Evolutionary conservation across 1,139 yeast species (phyloP).

Genomic region (Hansenula lynferdii): DNA sequence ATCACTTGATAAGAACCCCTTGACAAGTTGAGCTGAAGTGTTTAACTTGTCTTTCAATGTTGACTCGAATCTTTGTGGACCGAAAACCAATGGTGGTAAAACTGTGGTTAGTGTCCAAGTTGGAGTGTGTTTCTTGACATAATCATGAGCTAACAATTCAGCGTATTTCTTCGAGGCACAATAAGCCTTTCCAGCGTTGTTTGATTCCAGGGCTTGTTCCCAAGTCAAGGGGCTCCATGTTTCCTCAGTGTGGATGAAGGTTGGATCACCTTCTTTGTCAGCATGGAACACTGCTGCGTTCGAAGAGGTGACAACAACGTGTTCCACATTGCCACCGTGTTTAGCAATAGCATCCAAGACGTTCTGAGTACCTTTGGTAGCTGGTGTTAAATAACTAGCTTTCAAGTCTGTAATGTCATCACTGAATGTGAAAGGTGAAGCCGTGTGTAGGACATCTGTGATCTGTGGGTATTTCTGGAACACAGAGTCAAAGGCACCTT

Average conservation of each 20-base stretch:
- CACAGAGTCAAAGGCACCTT: constrained; percentile 36
- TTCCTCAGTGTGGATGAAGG: constrained; percentile 31
- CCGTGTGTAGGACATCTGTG: constrained; percentile 37
- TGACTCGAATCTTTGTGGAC: constrained; percentile 33
- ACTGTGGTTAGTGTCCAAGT: constrained; percentile 35
- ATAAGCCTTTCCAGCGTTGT: background rate
- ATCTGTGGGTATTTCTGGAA: constrained; percentile 35
- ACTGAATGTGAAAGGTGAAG: constrained; percentile 40
- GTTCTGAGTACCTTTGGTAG: constrained; percentile 40
- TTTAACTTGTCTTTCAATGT: constrained; percentile 25
- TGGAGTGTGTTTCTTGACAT: constrained; percentile 26
- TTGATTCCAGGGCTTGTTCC: constrained; percentile 19
- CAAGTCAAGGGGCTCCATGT: constrained; percentile 40
- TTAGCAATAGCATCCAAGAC: constrained; percentile 34
- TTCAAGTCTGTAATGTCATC: constrained; percentile 22
- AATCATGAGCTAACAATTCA: constrained; percentile 50
- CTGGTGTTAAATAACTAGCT: constrained; percentile 20
- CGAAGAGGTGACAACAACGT: constrained; percentile 53
- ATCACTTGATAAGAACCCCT: constrained; percentile 7
- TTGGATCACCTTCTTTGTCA: constrained; percentile 27
- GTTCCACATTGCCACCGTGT: constrained; percentile 28
- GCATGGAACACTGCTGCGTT: constrained; percentile 48
- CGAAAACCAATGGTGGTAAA: constrained; percentile 40
- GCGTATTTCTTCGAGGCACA: constrained; percentile 42
- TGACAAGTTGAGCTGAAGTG: constrained; percentile 31